Evolutionary conservation across 495 filamentous ascomycete genomes (phyloP).

Genomic region (Aspergillus steynii): DNA sequence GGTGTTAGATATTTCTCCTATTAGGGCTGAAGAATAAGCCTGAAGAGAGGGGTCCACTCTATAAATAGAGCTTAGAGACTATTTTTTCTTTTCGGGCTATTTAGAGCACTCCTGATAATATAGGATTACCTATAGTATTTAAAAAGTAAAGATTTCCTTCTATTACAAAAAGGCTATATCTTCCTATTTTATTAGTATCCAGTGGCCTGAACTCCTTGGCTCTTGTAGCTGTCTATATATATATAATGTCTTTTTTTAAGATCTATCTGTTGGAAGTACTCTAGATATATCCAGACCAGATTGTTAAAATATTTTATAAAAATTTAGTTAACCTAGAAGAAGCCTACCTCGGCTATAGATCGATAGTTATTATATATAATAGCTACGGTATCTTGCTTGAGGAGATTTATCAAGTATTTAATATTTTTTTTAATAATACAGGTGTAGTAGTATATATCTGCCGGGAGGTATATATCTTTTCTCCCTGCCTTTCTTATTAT

Average conservation of each 20-base stretch:
- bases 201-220: conserved; percentile 11
- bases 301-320: conserved; percentile 8
- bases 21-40: not conserved
- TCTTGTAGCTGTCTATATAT: conserved; percentile 6
- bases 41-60: not conserved
- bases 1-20: not conserved
- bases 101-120: not conserved
- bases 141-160: conserved; percentile 11
- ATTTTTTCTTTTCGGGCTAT: not conserved
- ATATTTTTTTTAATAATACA: conserved; percentile 11
- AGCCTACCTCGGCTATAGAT: conserved; percentile 7
- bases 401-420: conserved; percentile 8
- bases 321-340: conserved; percentile 16
- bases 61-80: not conserved
- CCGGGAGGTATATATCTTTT: conserved; percentile 6
- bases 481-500: not conserved
- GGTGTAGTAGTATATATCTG: conserved; percentile 10
- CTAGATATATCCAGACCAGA: conserved; percentile 3
- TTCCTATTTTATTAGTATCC: conserved; percentile 8
- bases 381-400: conserved; percentile 11
- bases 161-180: conserved; percentile 9
- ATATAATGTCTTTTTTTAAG: conserved; percentile 8
- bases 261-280: conserved; percentile 7
- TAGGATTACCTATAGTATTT: conserved; percentile 6
- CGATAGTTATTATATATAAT: conserved; percentile 9